phyloP scores from a whole-genome alignment of 768 basidiomycete genomes.

The Rhodosporidiobolus odoratus region DNA sequence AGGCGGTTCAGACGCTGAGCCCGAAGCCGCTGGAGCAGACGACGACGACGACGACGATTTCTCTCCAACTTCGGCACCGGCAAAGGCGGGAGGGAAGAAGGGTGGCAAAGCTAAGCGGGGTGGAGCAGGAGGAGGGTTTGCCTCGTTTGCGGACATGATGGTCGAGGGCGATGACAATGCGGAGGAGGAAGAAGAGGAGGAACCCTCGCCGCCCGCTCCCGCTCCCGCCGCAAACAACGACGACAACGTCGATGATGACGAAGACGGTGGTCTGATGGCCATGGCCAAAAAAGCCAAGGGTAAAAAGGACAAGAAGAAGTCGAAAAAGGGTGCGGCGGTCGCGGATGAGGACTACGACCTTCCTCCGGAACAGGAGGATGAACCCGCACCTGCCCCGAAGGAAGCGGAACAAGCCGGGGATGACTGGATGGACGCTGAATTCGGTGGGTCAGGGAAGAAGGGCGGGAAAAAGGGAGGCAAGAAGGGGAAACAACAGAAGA shows the following conservation, averaged over 20 bases:
- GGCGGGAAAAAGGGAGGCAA: conserved; percentile 51
- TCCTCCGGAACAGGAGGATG: conserved; percentile 43
- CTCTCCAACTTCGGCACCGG: background rate
- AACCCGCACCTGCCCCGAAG: too few relatives aligned
- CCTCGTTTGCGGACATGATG: conserved; percentile 54
- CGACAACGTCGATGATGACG: conserved; percentile 24
- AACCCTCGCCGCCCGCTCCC: background rate
- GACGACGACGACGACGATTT: conserved; percentile 51
- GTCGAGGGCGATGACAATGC: conserved; percentile 34
- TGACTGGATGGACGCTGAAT: conserved; percentile 68
- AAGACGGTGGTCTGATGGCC: conserved; percentile 33
- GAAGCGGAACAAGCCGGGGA: conserved; percentile 50
- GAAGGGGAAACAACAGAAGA: conserved; percentile 18
- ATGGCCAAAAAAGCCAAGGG: conserved; percentile 34
- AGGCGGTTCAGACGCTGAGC: conserved; percentile 1
- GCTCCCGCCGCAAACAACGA: background rate
- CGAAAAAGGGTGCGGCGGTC: conserved; percentile 35
- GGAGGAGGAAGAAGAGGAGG: conserved; percentile 35
- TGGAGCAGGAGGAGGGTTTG: conserved; percentile 48
- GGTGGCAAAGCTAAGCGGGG: background rate
- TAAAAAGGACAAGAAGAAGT: conserved; percentile 44
- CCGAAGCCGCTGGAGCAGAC: too few relatives aligned
- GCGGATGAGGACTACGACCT: conserved; percentile 41
- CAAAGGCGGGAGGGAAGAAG: background rate
- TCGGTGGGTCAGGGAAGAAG: conserved; percentile 59